Evolutionary conservation across 2,329 filamentous ascomycete genomes (phyloP), one percentile per base, ranked within the genome.

Genomic region (Aspergillus bombycis): DNA sequence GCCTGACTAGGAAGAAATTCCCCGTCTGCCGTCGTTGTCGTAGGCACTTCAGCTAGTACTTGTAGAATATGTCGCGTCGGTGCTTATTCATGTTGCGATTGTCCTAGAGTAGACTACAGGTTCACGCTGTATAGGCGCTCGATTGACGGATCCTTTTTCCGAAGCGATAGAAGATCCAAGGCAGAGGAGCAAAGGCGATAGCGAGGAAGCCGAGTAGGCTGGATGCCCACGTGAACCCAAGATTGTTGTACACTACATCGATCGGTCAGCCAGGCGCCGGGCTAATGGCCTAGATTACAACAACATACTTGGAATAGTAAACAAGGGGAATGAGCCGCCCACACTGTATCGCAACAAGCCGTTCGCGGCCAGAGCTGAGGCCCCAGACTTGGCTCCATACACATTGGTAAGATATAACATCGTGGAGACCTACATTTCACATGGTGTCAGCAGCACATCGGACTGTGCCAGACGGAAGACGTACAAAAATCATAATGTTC

Each of bases 401-500:
- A 69, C 68, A 26, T 74, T 68, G 9, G 72, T 67, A 1, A 76
- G 63, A 60, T 77, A 77, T 23, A 62, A 71, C 65, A 58, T 74
- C n/a, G 64, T 87, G 82, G 64, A 89, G 12, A 59, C 60, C 62
- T 64, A 7, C 1, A 21, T 48, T 32, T 5, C 7, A 30, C 8
- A 21, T 8, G 0, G 26, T 7, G 14, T 53, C 19, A 41, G 50
- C 16, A 23, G 11, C 8, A 36, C 21, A 19, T 21, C 14, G 14
- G 4, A 28, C 11, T 4, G 8, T 6, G 9, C 30, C n/a, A 5
- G 11, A 6, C 32, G 21, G 4, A 81, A 34, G 84, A 16, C 63
- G 41, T 10, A 63, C 60, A 58, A 74, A 75, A 8, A 75, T 70
- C 26, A 74, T 64, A 23, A 74, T 57, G 59, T 74, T 74, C 21